phyloP scores from a whole-genome alignment of 306 rosid species.

The Casuarina equisetifolia region DNA sequence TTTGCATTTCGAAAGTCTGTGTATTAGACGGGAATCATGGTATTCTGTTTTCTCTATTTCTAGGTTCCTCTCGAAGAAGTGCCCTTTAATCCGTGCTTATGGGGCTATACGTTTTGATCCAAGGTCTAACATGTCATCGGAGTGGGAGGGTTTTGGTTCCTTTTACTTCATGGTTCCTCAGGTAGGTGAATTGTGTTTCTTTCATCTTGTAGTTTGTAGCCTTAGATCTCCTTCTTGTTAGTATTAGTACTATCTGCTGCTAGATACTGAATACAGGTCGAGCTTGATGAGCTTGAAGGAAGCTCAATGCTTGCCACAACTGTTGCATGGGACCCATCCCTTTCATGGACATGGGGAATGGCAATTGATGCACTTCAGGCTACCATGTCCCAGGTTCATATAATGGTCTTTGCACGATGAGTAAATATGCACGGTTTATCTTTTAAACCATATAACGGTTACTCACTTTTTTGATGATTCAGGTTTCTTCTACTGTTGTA shows the following conservation, averaged over 20 bases:
- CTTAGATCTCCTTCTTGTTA: constrained; percentile 23
- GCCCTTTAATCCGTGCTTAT: constrained; percentile 87
- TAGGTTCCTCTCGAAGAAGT: constrained; percentile 78
- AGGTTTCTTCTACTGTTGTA: constrained; percentile 69
- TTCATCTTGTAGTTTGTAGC: constrained; percentile 33
- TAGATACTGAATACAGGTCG: constrained; percentile 83
- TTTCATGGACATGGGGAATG: constrained; percentile 67
- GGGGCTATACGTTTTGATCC: constrained; percentile 90
- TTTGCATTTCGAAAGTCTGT: not conserved
- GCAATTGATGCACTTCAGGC: constrained; percentile 66
- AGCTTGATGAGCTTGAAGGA: constrained; percentile 85
- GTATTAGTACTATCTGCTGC: constrained; percentile 59
- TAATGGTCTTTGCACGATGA: not conserved
- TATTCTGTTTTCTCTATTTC: constrained; percentile 11
- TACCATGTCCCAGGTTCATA: constrained; percentile 63
- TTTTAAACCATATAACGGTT: not conserved
- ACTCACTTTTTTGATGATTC: constrained; percentile 24
- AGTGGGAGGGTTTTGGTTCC: constrained; percentile 82
- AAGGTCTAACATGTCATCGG: constrained; percentile 61
- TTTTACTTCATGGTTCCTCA: constrained; percentile 95
- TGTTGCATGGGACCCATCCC: constrained; percentile 85
- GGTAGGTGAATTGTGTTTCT: constrained; percentile 49
- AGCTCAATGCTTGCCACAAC: constrained; percentile 77
- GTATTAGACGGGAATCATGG: not conserved
- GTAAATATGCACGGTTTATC: not conserved